Evolutionary conservation across 2,329 filamentous ascomycete species (phyloP).

Genomic region (Talaromyces sp.): DNA sequence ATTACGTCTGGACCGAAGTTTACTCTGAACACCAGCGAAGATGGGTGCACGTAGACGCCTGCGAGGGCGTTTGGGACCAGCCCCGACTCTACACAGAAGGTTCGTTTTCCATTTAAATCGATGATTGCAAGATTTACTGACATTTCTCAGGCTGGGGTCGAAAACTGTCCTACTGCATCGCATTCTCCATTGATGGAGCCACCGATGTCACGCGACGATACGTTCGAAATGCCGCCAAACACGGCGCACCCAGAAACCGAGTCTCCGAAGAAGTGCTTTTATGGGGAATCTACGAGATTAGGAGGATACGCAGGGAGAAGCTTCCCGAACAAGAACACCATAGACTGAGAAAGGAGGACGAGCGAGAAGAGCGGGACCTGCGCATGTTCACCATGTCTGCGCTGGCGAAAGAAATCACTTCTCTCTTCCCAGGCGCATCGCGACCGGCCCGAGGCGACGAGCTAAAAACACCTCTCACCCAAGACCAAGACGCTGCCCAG

Average conservation of each 20-base stretch:
- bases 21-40: slow-evolving; percentile 89
- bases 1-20: slow-evolving; percentile 96
- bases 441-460: slow-evolving; percentile 34
- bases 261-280: slow-evolving; percentile 86
- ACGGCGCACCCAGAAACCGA: slow-evolving; percentile 67
- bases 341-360: slow-evolving; percentile 42
- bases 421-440: slow-evolving; percentile 27
- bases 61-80: slow-evolving; percentile 93
- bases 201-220: slow-evolving; percentile 64
- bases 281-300: slow-evolving; percentile 89
- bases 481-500: slow-evolving; percentile 28
- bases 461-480: slow-evolving; percentile 35
- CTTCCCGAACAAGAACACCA: slow-evolving; percentile 68
- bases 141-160: slow-evolving; percentile 68
- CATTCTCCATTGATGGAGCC: slow-evolving; percentile 83
- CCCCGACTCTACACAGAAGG: slow-evolving; percentile 85
- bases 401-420: slow-evolving; percentile 36
- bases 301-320: slow-evolving; percentile 73
- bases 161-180: slow-evolving; percentile 95
- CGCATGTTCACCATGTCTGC: slow-evolving; percentile 40
- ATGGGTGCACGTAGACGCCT: slow-evolving; percentile 96
- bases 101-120: slow-evolving; percentile 22
- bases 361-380: slow-evolving; percentile 44
- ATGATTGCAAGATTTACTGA: slow-evolving; percentile 5
- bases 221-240: slow-evolving; percentile 45